Base-by-base conservation (phyloP, 202 grass and related monocot genomes). In the Eragrostis tef region DNA sequence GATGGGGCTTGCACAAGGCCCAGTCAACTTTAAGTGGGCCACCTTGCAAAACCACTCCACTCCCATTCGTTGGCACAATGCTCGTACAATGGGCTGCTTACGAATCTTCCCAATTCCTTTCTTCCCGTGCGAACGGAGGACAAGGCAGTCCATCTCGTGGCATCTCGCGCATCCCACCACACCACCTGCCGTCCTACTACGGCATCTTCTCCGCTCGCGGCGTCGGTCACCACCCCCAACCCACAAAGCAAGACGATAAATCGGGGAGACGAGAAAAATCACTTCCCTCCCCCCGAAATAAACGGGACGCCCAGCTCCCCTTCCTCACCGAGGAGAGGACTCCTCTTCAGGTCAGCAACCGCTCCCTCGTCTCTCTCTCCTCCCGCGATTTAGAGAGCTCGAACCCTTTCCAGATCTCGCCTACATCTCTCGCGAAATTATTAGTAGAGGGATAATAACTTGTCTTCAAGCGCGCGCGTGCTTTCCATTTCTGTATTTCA, bases 181-280 rank as follows among this genome's bases (percentile, higher is more conserved):
- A 41, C 6, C 19, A 12, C 21, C 12, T 39, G 0, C 10, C 14
- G 65, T 36, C 15, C 9, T 27, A 39, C 83, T 15, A 12, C 29
- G 14, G 17, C 66, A 43, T 14, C 74, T 53, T 59, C 81, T 86
- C 82, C 78, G 78, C 79, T 86, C 83, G 78, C 79, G 49, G 29
- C 62, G 47, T 63, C 74, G 84, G 75, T 71, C 27, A 43, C 63
- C 29, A 8, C 46, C 6, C 17, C 6, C 9, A 13, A 15, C 13
- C 11, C 7, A 48, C 64, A 47, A 52, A 79, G 71, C 61, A 41
- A 29, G 81, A 48, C 88, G 85, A 90, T 75, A 90, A 90, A 85
- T 93, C 64, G 77, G 34, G 50, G 79, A 82, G 67, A 82, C 43
- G 86, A 81, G 67, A 42, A 45, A 59, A 67, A 41, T 66, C 58